phyloP scores from a whole-genome alignment of 768 basidiomycete species.

The Lactarius psammicola region DNA sequence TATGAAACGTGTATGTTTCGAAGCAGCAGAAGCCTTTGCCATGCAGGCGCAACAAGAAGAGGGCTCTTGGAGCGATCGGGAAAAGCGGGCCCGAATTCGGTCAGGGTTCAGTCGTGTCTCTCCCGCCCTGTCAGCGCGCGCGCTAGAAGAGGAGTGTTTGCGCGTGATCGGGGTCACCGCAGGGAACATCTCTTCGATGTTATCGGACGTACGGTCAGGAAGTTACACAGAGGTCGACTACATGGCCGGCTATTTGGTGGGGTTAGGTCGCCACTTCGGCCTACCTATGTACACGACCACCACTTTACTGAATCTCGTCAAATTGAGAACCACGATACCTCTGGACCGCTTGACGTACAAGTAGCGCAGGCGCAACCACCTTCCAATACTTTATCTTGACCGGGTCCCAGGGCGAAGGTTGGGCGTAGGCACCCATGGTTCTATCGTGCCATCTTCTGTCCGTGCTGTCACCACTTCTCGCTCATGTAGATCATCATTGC shows the following conservation, averaged over 20 bases:
- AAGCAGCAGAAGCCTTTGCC: constrained; percentile 63
- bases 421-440: not conserved
- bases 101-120: constrained; percentile 44
- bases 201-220: constrained; percentile 64
- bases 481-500: not conserved
- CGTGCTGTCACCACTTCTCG: not conserved
- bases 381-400: not conserved
- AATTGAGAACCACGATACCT: constrained; percentile 56
- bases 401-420: not conserved
- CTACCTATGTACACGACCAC: constrained; percentile 59
- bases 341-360: constrained; percentile 43
- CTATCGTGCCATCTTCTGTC: not conserved
- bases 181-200: constrained; percentile 78
- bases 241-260: constrained; percentile 78
- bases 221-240: constrained; percentile 73
- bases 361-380: not conserved
- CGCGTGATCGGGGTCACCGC: constrained; percentile 57
- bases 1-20: constrained; percentile 57
- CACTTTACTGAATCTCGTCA: constrained; percentile 56
- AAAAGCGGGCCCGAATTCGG: constrained; percentile 29
- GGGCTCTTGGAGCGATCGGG: constrained; percentile 31
- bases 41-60: constrained; percentile 46
- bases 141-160: constrained; percentile 55
- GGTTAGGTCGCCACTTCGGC: constrained; percentile 55
- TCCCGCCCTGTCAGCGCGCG: constrained; percentile 41